These are phyloP conservation scores for Rutstroemia sp. DNA, from an alignment of 2,329 filamentous ascomycete genomes.

Conservation along the genomic window DNA sequence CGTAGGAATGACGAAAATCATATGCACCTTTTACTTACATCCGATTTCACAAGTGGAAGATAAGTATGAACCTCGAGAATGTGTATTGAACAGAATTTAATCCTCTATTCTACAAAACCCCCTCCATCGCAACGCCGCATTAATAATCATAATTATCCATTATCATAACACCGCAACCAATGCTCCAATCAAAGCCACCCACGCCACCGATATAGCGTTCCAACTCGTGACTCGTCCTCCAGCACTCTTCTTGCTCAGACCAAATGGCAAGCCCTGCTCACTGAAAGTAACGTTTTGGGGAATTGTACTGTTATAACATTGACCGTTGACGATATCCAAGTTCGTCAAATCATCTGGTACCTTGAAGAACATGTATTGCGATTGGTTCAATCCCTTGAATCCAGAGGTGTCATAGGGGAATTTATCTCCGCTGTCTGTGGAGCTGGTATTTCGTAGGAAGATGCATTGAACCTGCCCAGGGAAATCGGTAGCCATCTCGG, in stretches of 20 bases:
- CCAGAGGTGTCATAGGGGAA: conserved; percentile 71
- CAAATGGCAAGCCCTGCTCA: conserved; percentile 50
- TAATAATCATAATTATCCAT: neutral
- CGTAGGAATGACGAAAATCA: neutral
- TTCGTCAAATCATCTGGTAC: conserved; percentile 60
- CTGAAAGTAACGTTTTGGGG: conserved; percentile 66
- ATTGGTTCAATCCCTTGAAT: conserved; percentile 59
- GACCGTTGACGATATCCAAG: conserved; percentile 59
- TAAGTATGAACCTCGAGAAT: neutral
- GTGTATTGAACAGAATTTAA: neutral
- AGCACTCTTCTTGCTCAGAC: conserved; percentile 22
- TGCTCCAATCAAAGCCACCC: neutral
- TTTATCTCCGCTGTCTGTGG: conserved; percentile 57
- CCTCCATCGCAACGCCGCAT: neutral
- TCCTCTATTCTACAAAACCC: neutral
- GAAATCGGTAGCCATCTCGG: conserved; percentile 54
- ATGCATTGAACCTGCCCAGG: conserved; percentile 72
- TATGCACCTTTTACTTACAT: too few relatives aligned
- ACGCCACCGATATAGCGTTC: neutral
- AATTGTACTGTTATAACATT: conserved; percentile 59
- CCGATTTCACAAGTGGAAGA: too few relatives aligned
- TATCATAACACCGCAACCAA: neutral
- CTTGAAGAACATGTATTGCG: conserved; percentile 73
- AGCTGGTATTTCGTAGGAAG: conserved; percentile 64
- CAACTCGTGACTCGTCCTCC: neutral